Conservation (phyloP, 73 alveolate genomes). For the Paramecium caudatum region DNA sequence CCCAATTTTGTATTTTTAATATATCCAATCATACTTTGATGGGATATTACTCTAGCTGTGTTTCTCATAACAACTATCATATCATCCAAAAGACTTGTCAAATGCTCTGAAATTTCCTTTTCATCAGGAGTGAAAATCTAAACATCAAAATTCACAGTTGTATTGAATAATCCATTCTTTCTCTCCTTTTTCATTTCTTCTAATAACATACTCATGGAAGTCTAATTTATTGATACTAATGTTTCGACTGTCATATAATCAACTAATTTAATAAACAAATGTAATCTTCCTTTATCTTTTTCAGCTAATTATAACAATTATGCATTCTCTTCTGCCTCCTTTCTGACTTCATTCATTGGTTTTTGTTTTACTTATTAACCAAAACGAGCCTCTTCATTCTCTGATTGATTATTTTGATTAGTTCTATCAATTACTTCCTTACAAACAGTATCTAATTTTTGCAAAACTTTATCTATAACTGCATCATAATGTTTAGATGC, state of each 20-base stretch:
- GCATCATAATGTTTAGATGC: conserved; percentile 86
- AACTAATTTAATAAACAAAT: conserved; percentile 93
- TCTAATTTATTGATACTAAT: conserved; percentile 84
- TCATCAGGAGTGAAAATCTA: conserved; percentile 89
- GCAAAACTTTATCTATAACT: conserved; percentile 80
- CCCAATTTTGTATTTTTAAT: conserved; percentile 82
- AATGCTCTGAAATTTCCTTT: conserved; percentile 82
- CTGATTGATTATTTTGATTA: conserved; percentile 94
- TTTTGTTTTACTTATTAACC: conserved; percentile 96
- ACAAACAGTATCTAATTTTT: conserved; percentile 81
- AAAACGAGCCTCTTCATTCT: conserved; percentile 95
- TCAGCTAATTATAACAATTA: conserved; percentile 93
- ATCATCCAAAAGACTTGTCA: conserved; percentile 83
- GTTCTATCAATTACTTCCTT: conserved; percentile 85
- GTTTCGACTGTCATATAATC: conserved; percentile 99
- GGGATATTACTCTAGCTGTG: conserved; percentile 80
- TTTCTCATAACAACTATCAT: conserved; percentile 81
- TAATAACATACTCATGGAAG: conserved; percentile 79
- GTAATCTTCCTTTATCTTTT: conserved; percentile 93
- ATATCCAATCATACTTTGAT: conserved; percentile 79
- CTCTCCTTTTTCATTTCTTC: conserved; percentile 88
- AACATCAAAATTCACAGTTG: conserved; percentile 82
- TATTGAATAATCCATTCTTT: conserved; percentile 80
- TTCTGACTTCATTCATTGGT: conserved; percentile 95
- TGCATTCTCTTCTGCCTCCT: conserved; percentile 93